A percentile compares a stretch with the other conserved stretches of the same genome.
Evolutionary conservation across 768 basidiomycete genomes (phyloP).

Genomic region (Boletus eberwhitei): DNA sequence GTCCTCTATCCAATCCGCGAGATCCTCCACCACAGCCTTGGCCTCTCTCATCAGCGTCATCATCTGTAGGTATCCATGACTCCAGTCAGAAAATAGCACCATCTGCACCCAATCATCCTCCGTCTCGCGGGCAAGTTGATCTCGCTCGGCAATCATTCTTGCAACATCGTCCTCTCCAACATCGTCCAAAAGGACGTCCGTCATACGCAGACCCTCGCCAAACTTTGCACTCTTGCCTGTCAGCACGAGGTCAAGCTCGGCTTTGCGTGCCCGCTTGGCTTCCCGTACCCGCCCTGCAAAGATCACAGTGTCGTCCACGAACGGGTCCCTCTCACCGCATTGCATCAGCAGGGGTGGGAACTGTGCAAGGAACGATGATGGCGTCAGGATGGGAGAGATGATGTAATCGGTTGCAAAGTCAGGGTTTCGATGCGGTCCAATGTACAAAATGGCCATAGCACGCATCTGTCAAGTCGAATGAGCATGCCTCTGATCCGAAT

Average conservation of each 20-base stretch:
- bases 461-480: constrained; percentile 78
- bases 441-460: constrained; percentile 97
- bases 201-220: constrained; percentile 65
- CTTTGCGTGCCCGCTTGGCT: constrained; percentile 82
- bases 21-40: constrained; percentile 69
- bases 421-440: constrained; percentile 90
- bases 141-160: constrained; percentile 55
- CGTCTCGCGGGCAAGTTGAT: constrained; percentile 59
- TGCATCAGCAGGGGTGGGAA: constrained; percentile 94
- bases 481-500: constrained; percentile 7
- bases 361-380: constrained; percentile 76
- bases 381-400: constrained; percentile 92
- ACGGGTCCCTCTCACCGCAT: constrained; percentile 93
- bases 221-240: constrained; percentile 61
- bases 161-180: constrained; percentile 30
- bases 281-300: constrained; percentile 94
- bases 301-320: constrained; percentile 97
- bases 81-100: constrained; percentile 94
- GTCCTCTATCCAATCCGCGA: constrained; percentile 89
- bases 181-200: constrained; percentile 33
- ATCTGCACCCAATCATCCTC: constrained; percentile 96
- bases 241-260: constrained; percentile 61
- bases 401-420: constrained; percentile 95
- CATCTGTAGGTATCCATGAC: constrained; percentile 98
- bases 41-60: constrained; percentile 80